Evolutionary conservation across 1,284 basidiomycete genomes (phyloP).

Genomic region (Microbotryomycetes sp.): DNA sequence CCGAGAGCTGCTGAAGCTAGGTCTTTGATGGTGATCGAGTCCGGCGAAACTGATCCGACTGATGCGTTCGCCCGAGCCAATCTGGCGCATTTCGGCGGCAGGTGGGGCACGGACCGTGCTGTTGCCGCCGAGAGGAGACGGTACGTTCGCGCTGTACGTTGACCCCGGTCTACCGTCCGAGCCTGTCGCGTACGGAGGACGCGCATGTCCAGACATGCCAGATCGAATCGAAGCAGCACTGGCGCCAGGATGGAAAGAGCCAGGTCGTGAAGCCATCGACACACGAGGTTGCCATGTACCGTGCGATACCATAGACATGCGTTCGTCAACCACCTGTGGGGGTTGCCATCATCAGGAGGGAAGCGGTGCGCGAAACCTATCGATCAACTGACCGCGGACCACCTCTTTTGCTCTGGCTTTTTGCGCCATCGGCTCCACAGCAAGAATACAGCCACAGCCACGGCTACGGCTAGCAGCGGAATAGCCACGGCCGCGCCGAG

Average conservation of each 20-base stretch:
- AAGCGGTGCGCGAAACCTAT: too few relatives aligned
- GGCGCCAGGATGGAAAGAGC: conserved; percentile 8
- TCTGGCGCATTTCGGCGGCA: conserved; percentile 23
- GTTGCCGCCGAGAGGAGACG: conserved; percentile 10
- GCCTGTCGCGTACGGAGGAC: too few relatives aligned
- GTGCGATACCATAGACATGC: conserved; percentile 33
- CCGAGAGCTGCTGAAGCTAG: conserved; percentile 4
- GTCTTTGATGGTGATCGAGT: neutral
- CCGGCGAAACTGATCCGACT: conserved; percentile 18
- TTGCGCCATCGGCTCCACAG: conserved; percentile 18
- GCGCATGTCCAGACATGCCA: too few relatives aligned
- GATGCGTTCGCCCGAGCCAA: conserved; percentile 17
- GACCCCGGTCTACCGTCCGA: too few relatives aligned
- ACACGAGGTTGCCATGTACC: conserved; percentile 27
- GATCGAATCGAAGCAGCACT: conserved; percentile 11
- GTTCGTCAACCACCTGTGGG: conserved; percentile 25
- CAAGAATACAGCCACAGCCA: conserved; percentile 13
- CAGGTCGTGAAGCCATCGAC: conserved; percentile 18
- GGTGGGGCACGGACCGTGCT: conserved; percentile 9
- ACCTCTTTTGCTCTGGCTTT: conserved; percentile 20
- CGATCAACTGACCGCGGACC: conserved; percentile 16
- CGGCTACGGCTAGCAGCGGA: conserved; percentile 15
- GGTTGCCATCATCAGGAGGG: neutral
- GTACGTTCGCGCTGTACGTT: too few relatives aligned
- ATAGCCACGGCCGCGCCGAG: conserved; percentile 26